These are phyloP conservation scores for Arxiozyma telluris DNA, from an alignment of 1,139 yeast genomes.

Conservation along the genomic window DNA sequence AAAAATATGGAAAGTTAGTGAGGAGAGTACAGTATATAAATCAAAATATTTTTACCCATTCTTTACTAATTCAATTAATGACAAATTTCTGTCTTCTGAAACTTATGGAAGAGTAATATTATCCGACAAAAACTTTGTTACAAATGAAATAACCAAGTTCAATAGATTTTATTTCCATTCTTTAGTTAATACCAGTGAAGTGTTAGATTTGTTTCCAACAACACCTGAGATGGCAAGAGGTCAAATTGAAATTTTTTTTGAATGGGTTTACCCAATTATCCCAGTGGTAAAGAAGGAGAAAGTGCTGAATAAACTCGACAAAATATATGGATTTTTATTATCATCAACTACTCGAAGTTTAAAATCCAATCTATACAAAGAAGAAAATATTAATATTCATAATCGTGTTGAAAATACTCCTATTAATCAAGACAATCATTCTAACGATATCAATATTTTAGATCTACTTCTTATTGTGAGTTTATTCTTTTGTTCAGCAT, in stretches of 20 bases:
- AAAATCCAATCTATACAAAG: too few species aligned
- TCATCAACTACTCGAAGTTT: not conserved
- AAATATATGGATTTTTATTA: constrained; percentile 8
- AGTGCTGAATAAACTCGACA: constrained; percentile 5
- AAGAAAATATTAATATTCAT: too few species aligned
- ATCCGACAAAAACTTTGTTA: constrained; percentile 7
- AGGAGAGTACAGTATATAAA: constrained; percentile 12
- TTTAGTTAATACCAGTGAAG: constrained; percentile 12
- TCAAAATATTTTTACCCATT: constrained; percentile 21
- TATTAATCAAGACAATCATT: not conserved
- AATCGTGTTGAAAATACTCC: too few species aligned
- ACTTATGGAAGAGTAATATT: constrained; percentile 6
- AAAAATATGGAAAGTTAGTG: constrained; percentile 3
- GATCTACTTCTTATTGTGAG: constrained; percentile 15
- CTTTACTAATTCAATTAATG: constrained; percentile 18
- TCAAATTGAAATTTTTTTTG: constrained; percentile 17
- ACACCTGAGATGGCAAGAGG: constrained; percentile 10
- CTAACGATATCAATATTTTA: not conserved
- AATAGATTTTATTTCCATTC: constrained; percentile 7
- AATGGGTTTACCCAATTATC: constrained; percentile 20
- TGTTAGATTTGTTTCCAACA: constrained; percentile 14
- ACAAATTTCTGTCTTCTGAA: constrained; percentile 14
- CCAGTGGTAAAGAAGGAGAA: constrained; percentile 15
- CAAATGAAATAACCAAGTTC: constrained; percentile 20
- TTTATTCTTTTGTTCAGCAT: constrained; percentile 20